phyloP scores from a whole-genome alignment of 768 basidiomycete species.

The Austroboletus festivus region DNA sequence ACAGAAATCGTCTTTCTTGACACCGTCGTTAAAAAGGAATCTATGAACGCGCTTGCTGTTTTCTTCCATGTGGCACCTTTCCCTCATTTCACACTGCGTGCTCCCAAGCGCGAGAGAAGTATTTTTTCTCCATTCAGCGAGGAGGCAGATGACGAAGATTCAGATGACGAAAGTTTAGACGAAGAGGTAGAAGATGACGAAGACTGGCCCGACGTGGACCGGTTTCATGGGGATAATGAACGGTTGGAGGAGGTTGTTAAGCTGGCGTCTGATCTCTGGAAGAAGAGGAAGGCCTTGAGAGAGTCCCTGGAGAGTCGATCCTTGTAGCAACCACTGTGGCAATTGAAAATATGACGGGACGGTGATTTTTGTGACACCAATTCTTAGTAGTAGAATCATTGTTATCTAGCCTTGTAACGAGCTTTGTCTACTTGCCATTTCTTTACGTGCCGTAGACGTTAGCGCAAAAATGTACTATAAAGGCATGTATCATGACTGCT shows the following conservation, averaged over 20 bases:
- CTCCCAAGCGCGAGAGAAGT: background rate
- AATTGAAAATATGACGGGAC: too few relatives aligned
- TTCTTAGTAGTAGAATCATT: too few relatives aligned
- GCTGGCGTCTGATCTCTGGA: slow-evolving; percentile 1
- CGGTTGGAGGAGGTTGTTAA: slow-evolving; percentile 2
- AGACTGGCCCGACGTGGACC: too few relatives aligned
- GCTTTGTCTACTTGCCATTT: too few relatives aligned
- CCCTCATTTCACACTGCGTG: slow-evolving; percentile 1
- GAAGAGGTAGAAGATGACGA: too few relatives aligned
- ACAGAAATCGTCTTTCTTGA: background rate
- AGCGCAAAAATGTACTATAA: too few relatives aligned
- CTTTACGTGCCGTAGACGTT: too few relatives aligned
- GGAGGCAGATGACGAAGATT: background rate
- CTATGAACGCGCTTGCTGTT: slow-evolving; percentile 7
- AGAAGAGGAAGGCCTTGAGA: slow-evolving; percentile 3
- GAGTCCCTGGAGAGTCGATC: background rate
- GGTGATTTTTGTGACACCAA: too few relatives aligned
- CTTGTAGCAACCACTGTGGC: background rate
- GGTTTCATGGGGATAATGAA: background rate
- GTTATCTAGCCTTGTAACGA: too few relatives aligned
- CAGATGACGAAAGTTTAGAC: too few relatives aligned
- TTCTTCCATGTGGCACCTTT: slow-evolving; percentile 12
- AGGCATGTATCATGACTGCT: too few relatives aligned
- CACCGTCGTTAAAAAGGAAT: slow-evolving; percentile 1
- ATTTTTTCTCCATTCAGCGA: background rate